Base-by-base conservation (phyloP, 192 early-diverging fungal genomes). In the Coemansia sp. region DNA sequence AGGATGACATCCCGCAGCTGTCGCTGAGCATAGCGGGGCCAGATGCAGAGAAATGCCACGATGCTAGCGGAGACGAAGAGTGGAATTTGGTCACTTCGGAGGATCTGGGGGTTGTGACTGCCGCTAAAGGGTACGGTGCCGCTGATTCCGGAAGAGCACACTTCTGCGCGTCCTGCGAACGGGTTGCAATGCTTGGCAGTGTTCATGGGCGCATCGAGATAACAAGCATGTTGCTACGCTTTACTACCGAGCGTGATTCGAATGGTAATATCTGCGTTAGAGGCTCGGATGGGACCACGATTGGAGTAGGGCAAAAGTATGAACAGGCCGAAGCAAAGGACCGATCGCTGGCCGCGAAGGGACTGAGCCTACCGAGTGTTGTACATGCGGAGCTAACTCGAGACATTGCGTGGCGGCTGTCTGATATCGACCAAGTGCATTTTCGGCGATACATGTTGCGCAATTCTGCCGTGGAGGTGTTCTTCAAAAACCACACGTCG, bases 381-480 rank as follows among this genome's bases (percentile, higher is more conserved):
- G 55, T 57, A 9, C 33, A 67, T 23, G 65, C 71, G n/a, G 81
- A 83, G 59, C 63, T 74, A 8, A 50, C 22, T 41, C 63, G 76
- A 14, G 76, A 79, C 25, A 9, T 70, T 8, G 40, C 55, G 7
- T 83, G 81, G 81, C 67, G 40, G 19, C 49, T 83, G 15, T 55
- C 59, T 5, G 69, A 74, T 42, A 54, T 83, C 11, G 42, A 64
- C 13, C 69, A 75, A 32, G 62, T 83, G 7, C 81, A 79, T 50
- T 71, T 83, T 35, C 68, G 81, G 36, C 70, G 73, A 32, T 72
- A 64, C 20, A 71, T 70, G 67, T 66, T 81, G 65, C 79, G 70
- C 20, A 67, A 38, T n/a, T 75, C 73, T 17, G 79, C 79, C 7
- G 32, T 75, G 23, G 79, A 81, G 59, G 57, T 81, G 25, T 81